Conservation (phyloP, 805 yeast species). For the Candida succiphila region DNA sequence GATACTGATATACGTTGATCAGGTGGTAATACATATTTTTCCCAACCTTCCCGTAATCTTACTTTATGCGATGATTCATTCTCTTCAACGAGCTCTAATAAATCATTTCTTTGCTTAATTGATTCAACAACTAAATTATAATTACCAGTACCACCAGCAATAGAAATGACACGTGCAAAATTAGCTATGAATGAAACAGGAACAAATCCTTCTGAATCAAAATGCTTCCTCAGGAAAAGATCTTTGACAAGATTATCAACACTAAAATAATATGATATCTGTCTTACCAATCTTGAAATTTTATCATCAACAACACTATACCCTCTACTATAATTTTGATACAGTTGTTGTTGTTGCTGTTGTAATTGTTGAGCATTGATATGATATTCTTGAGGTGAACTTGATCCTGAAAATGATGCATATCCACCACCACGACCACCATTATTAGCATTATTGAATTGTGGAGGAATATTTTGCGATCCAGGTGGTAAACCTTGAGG, state of each 20-base stretch:
- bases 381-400: not conserved
- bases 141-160: slow-evolving; percentile 43
- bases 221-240: slow-evolving; percentile 63
- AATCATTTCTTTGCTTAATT: slow-evolving; percentile 17
- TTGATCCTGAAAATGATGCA: not conserved
- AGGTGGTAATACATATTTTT: slow-evolving; percentile 58
- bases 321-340: not conserved
- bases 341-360: not conserved
- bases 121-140: slow-evolving; percentile 25
- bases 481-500: too few species aligned
- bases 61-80: slow-evolving; percentile 32
- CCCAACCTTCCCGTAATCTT: slow-evolving; percentile 48
- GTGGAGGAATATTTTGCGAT: too few species aligned
- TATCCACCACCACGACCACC: too few species aligned
- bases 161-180: slow-evolving; percentile 62
- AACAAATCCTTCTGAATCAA: slow-evolving; percentile 67
- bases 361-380: not conserved
- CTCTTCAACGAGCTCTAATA: too few species aligned
- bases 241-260: slow-evolving; percentile 81
- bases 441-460: too few species aligned
- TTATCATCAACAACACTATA: slow-evolving; percentile 6
- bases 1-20: too few species aligned
- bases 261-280: slow-evolving; percentile 82
- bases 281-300: slow-evolving; percentile 24
- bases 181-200: slow-evolving; percentile 44